Evolutionary conservation across 1,284 basidiomycete species (phyloP), one percentile per base, ranked within the genome.

Genomic region (Inonotus hispidus): DNA sequence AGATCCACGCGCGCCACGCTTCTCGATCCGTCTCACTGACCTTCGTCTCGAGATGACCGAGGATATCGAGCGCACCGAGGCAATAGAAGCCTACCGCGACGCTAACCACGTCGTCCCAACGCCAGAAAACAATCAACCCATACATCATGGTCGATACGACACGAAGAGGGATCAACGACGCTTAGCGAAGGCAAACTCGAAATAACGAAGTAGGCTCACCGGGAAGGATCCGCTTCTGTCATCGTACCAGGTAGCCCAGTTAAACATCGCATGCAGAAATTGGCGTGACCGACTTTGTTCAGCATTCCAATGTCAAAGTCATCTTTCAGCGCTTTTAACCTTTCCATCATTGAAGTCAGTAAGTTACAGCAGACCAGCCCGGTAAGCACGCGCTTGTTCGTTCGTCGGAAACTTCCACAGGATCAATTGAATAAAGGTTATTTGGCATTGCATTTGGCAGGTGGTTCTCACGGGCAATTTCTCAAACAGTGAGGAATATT

Each of bases 1-100:
- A 97, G 54, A 98, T 82, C 94, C 95, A 97, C 58, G 84, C 79
- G 59, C 75, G 77, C 90, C 91, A 95, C 2, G 70, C 72, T 38
- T 80, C 73, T n/a, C 82, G 80, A 60, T 91, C 84, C 5, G 70
- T 67, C 8, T 76, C 69, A 4, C 70, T 78, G 3, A 79, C 79
- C 63, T 81, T 81, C 5, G 74, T 72, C 10, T 81, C 70, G 2
- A 91, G 68, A 0, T 77, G 70, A 8, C 80, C 84, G 6, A 92
- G 77, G 16, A 95, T 74, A 69, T 94, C 93, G 29, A 95, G 74
- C 0, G 83, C 82, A 1, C 90, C 88, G 14, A 95, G 75, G 66
- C 88, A 91, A 70, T 95, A 95, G 75, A 92, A 95, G n/a, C 79
- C 84, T 49, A 94, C 70, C 1, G 90, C 92, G 66, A 94, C 76